Evolutionary conservation across 2,329 filamentous ascomycete species (phyloP).

Genomic region (Aspergillus caelatus): DNA sequence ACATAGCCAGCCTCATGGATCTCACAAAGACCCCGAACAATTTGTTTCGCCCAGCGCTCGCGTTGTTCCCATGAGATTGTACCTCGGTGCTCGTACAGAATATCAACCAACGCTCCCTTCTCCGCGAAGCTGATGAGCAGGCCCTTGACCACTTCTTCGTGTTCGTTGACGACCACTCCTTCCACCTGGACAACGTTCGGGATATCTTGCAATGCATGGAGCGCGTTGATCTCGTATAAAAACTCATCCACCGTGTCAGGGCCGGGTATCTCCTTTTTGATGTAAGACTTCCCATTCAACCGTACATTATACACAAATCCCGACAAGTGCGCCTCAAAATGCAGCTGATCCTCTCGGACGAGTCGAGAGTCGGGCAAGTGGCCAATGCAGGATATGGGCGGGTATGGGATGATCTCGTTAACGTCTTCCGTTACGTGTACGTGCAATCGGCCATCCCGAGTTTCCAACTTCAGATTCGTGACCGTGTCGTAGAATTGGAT

Average conservation of each 20-base stretch:
- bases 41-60: constrained; percentile 88
- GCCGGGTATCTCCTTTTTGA: constrained; percentile 98
- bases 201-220: constrained; percentile 75
- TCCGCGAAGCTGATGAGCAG: constrained; percentile 86
- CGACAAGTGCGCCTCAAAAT: constrained; percentile 90
- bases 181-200: constrained; percentile 81
- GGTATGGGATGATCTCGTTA: constrained; percentile 91
- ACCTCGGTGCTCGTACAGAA: constrained; percentile 77
- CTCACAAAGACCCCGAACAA: constrained; percentile 83
- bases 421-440: constrained; percentile 98
- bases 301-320: constrained; percentile 96
- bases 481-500: constrained; percentile 97
- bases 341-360: constrained; percentile 72
- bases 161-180: constrained; percentile 83
- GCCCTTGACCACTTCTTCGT: constrained; percentile 74
- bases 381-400: constrained; percentile 69
- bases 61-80: constrained; percentile 70
- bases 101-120: constrained; percentile 83
- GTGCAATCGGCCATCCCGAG: constrained; percentile 81
- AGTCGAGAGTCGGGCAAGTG: constrained; percentile 60
- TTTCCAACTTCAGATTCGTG: constrained; percentile 92
- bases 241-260: constrained; percentile 96
- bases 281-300: constrained; percentile 68
- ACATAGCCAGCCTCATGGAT: constrained; percentile 97
- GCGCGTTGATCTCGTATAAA: constrained; percentile 92